Conservation (phyloP, 805 yeast species). For the Vanderwaltozyma verrucispora region DNA sequence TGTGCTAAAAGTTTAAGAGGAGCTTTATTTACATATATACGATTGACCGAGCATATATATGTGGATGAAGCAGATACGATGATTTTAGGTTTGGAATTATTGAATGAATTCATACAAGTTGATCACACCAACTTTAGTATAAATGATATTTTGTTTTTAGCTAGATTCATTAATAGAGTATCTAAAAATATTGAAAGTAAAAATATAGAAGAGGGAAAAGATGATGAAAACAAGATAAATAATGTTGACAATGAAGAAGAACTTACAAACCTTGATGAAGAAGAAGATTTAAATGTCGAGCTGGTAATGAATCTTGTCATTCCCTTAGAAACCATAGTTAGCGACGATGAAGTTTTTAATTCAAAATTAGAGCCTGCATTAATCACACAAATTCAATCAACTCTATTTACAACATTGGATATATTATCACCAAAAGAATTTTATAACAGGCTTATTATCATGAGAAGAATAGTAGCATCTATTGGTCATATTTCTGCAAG, state of each 20-base stretch:
- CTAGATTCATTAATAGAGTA: slow-evolving; percentile 6
- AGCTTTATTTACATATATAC: slow-evolving; percentile 12
- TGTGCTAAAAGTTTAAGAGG: slow-evolving; percentile 9
- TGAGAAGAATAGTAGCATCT: slow-evolving; percentile 21
- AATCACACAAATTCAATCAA: slow-evolving; percentile 10
- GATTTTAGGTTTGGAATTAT: slow-evolving; percentile 15
- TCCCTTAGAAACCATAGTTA: slow-evolving; percentile 13
- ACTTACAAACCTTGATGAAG: slow-evolving; percentile 6
- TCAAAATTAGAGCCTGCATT: slow-evolving; percentile 1
- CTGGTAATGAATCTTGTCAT: slow-evolving; percentile 12
- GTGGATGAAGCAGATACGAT: slow-evolving; percentile 10
- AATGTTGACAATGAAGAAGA: slow-evolving; percentile 6
- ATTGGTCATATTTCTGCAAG: slow-evolving; percentile 24
- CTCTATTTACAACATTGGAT: slow-evolving; percentile 11
- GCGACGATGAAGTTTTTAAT: slow-evolving; percentile 8
- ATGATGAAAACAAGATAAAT: slow-evolving; percentile 6
- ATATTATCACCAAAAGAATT: slow-evolving; percentile 12
- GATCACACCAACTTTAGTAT: slow-evolving; percentile 3
- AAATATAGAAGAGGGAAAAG: slow-evolving; percentile 2
- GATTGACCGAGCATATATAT: slow-evolving; percentile 6
- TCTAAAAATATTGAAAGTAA: slow-evolving; percentile 7
- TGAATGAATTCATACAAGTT: slow-evolving; percentile 12
- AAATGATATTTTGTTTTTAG: slow-evolving; percentile 8
- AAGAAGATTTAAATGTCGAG: slow-evolving; percentile 18
- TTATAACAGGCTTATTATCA: slow-evolving; percentile 21